These are phyloP conservation scores for Basidiobolus heterosporus DNA, from an alignment of 371 early-diverging fungal species.

Conservation along the genomic window DNA sequence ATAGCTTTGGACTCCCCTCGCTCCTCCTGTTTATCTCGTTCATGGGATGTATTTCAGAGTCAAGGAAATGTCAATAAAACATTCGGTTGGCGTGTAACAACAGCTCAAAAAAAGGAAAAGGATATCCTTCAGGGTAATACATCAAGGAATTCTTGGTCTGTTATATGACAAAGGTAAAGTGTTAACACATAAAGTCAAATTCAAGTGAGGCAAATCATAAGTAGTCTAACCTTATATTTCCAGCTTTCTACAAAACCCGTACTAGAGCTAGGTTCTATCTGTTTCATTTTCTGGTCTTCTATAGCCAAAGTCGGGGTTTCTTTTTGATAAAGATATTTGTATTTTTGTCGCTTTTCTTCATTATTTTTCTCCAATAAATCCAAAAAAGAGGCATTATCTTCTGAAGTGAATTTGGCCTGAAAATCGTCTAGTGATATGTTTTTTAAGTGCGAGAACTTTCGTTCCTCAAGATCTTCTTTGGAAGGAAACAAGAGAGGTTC, in stretches of 20 bases:
- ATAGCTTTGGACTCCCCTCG: too few species aligned
- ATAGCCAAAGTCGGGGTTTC: neutral
- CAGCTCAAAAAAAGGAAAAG: neutral
- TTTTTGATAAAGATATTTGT: neutral
- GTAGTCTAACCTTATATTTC: constrained; percentile 8
- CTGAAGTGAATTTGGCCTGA: constrained; percentile 58
- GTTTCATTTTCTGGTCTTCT: neutral
- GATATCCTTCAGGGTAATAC: constrained; percentile 15
- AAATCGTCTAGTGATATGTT: constrained; percentile 43
- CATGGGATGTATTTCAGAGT: too few species aligned
- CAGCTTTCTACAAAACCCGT: constrained; percentile 1
- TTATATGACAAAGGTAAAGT: constrained; percentile 1
- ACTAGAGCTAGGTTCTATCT: neutral
- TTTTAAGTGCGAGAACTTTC: neutral
- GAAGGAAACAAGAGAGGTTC: neutral
- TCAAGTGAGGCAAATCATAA: neutral
- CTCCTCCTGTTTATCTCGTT: too few species aligned
- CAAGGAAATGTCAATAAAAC: too few species aligned
- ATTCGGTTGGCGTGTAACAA: too few species aligned
- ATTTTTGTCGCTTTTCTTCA: neutral
- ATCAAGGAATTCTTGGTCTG: constrained; percentile 19
- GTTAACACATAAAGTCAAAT: neutral
- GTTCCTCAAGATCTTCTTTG: neutral
- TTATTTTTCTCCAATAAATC: neutral
- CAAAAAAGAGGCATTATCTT: constrained; percentile 56